phyloP scores from a whole-genome alignment of 129 eudicot species.

The Lactuca sativa region DNA sequence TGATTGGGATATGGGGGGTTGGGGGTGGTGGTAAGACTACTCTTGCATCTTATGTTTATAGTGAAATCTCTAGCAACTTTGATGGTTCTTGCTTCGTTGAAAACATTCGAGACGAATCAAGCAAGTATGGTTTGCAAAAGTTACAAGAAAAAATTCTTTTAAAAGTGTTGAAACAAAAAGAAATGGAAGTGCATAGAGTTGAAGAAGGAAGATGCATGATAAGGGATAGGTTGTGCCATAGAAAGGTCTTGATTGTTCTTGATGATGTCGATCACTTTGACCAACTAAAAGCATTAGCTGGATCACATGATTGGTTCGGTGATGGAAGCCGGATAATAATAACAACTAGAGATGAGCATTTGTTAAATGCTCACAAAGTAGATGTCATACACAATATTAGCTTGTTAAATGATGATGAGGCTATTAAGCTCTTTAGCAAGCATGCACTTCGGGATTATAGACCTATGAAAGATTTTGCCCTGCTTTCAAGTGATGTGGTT shows the following conservation, averaged over 20 bases:
- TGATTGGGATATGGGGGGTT: slow-evolving; percentile 17
- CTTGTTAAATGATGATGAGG: slow-evolving; percentile 16
- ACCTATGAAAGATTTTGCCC: background rate
- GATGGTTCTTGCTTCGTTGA: background rate
- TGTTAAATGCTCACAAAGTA: background rate
- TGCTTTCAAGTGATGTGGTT: background rate
- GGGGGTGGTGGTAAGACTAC: slow-evolving; percentile 15
- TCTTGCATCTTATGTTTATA: slow-evolving; percentile 5
- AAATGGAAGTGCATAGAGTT: background rate
- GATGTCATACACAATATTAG: background rate
- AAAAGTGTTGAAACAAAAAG: background rate
- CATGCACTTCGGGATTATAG: background rate
- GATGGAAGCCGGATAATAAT: slow-evolving; percentile 9
- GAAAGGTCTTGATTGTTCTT: slow-evolving; percentile 27
- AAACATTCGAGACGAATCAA: slow-evolving; percentile 5
- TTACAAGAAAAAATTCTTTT: background rate
- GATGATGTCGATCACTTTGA: slow-evolving; percentile 8
- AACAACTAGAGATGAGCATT: slow-evolving; percentile 19
- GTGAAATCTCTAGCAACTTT: slow-evolving; percentile 1
- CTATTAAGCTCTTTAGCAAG: slow-evolving; percentile 17
- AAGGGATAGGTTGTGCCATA: background rate
- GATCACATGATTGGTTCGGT: no score
- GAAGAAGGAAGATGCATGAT: background rate
- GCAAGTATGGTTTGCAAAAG: background rate
- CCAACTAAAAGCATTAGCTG: no score